A percentile compares a stretch with the other conserved stretches of the same genome.
Evolutionary conservation across 164 flowering plant species (phyloP).

Genomic region (Hamamelis virginiana): DNA sequence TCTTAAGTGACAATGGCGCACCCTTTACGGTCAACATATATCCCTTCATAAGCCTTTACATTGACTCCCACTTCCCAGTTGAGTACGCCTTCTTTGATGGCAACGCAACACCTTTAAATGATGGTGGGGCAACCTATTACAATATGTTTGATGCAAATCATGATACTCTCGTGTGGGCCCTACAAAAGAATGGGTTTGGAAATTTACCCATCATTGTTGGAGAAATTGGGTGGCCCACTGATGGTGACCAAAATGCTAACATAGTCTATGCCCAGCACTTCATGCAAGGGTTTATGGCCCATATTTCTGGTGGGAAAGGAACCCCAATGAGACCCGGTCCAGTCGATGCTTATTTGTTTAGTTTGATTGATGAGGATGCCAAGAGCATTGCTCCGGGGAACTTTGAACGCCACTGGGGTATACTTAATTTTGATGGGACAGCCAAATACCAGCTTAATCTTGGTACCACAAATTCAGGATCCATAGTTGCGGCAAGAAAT

Average conservation of each 20-base stretch:
- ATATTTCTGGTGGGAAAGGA: constrained; percentile 61
- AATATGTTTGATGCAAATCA: constrained; percentile 91
- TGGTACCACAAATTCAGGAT: constrained; percentile 56
- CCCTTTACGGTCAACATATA: constrained; percentile 89
- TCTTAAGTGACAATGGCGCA: constrained; percentile 61
- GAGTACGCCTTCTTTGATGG: constrained; percentile 92
- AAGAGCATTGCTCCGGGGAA: constrained; percentile 85
- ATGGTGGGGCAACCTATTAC: constrained; percentile 49
- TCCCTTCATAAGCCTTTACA: constrained; percentile 85
- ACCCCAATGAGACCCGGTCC: constrained; percentile 81
- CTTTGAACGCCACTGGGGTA: constrained; percentile 93
- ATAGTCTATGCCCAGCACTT: constrained; percentile 57
- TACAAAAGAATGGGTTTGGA: constrained; percentile 68
- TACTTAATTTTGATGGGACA: constrained; percentile 65
- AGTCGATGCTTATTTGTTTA: constrained; percentile 72
- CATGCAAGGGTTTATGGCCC: constrained; percentile 89
- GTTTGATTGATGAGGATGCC: constrained; percentile 84
- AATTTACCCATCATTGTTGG: constrained; percentile 78
- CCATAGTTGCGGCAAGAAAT: constrained; percentile 39
- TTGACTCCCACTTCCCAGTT: constrained; percentile 67
- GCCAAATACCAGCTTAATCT: constrained; percentile 73
- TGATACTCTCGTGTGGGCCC: constrained; percentile 82
- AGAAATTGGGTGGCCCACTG: constrained; percentile 96
- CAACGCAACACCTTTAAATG: constrained; percentile 45
- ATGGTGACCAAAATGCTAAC: constrained; percentile 81